A percentile compares a stretch with the other conserved stretches of the same genome.
Evolutionary conservation across 2,329 filamentous ascomycete species (phyloP).

Genomic region (Verticillium isaacii): DNA sequence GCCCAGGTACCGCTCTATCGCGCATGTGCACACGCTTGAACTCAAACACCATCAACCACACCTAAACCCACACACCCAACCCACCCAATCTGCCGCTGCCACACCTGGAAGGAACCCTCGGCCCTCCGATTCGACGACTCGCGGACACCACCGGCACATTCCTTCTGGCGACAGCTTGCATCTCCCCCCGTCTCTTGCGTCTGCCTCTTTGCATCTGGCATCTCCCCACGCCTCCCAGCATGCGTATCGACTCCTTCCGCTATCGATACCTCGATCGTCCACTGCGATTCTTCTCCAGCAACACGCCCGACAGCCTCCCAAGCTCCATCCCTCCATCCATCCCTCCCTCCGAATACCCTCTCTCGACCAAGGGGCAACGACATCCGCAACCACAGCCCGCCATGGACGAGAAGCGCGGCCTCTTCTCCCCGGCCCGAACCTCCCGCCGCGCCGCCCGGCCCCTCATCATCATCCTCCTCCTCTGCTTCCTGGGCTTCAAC

Average conservation of each 20-base stretch:
- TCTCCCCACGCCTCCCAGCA: background rate
- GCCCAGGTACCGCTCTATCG: background rate
- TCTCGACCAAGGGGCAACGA: background rate
- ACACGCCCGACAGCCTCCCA: background rate
- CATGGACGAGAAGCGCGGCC: conserved; percentile 13
- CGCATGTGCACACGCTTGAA: background rate
- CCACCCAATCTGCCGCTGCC: background rate
- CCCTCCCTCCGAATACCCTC: background rate
- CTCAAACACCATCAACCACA: background rate
- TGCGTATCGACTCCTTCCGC: background rate
- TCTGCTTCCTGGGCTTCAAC: conserved; percentile 5
- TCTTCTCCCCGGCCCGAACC: background rate
- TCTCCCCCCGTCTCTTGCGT: background rate
- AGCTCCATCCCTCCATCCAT: background rate
- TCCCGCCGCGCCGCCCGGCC: conserved; percentile 4
- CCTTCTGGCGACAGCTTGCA: background rate
- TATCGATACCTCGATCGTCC: background rate
- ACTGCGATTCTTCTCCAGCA: background rate
- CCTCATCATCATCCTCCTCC: conserved; percentile 2
- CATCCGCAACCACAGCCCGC: background rate
- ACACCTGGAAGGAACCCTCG: background rate
- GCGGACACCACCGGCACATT: background rate
- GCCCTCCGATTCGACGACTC: background rate
- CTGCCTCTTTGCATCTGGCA: background rate
- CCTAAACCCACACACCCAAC: background rate